Evolutionary conservation across 805 yeast species (phyloP).

Genomic region (Helenozyma baotianmanensis): DNA sequence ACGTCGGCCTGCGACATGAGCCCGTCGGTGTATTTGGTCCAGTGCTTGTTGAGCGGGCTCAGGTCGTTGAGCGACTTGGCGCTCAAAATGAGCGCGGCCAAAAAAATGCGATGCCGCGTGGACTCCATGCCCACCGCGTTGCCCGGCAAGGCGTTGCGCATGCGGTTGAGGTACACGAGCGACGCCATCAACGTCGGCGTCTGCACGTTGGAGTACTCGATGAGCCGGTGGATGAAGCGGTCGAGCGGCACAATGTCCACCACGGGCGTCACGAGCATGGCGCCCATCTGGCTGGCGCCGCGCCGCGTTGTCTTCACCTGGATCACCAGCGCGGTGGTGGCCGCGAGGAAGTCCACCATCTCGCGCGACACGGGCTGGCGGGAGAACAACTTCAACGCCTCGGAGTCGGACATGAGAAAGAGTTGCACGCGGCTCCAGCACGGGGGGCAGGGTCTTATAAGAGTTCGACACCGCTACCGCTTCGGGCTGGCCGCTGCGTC

Average conservation of each 20-base stretch:
- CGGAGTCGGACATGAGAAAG: slow-evolving; percentile 24
- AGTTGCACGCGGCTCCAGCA: not conserved
- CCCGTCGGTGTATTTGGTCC: slow-evolving; percentile 92
- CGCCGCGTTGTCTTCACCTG: slow-evolving; percentile 31
- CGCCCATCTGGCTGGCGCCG: slow-evolving; percentile 10
- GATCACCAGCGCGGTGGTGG: slow-evolving; percentile 56
- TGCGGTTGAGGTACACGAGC: slow-evolving; percentile 72
- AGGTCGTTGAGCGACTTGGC: slow-evolving; percentile 92
- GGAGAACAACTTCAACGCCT: slow-evolving; percentile 50
- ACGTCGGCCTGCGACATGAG: slow-evolving; percentile 72
- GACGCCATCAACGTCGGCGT: slow-evolving; percentile 94
- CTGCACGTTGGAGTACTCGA: slow-evolving; percentile 83
- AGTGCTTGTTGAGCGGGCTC: slow-evolving; percentile 91
- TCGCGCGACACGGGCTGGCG: slow-evolving; percentile 53
- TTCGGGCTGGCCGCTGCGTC: no score
- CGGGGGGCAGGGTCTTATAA: no score
- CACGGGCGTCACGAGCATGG: slow-evolving; percentile 22
- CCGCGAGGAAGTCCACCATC: slow-evolving; percentile 55
- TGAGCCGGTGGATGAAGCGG: slow-evolving; percentile 66
- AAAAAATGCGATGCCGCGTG: slow-evolving; percentile 86
- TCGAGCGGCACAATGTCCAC: slow-evolving; percentile 32
- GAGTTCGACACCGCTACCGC: no score
- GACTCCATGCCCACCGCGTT: slow-evolving; percentile 90
- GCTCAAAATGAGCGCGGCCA: slow-evolving; percentile 85
- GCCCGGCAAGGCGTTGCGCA: slow-evolving; percentile 74